Conservation (phyloP, 1,139 yeast genomes). For the Yamadazyma triangularis region DNA sequence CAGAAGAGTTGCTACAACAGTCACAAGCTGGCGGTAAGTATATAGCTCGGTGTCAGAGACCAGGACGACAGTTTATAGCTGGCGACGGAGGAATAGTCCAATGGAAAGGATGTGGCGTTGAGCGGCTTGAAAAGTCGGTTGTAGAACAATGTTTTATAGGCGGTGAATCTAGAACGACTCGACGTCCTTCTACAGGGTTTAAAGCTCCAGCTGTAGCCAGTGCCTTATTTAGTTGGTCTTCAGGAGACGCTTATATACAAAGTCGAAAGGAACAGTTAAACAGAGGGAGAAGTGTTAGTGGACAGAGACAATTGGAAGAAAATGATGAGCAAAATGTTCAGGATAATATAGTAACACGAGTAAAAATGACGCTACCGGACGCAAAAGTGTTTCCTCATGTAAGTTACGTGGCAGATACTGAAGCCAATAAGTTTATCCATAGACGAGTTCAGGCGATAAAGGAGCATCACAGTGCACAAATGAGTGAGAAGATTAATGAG, state of each 20-base stretch:
- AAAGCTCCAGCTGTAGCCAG: slow-evolving; percentile 18
- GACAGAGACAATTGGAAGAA: slow-evolving; percentile 3
- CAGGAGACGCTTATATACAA: slow-evolving; percentile 36
- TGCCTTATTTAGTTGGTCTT: slow-evolving; percentile 42
- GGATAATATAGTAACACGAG: slow-evolving; percentile 2
- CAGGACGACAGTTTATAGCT: slow-evolving; percentile 29
- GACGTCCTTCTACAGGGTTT: slow-evolving; percentile 2
- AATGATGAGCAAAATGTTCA: slow-evolving; percentile 3
- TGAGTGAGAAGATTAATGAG: slow-evolving; percentile 35
- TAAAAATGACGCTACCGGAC: slow-evolving; percentile 11
- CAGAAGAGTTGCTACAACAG: slow-evolving; percentile 34
- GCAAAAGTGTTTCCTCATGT: slow-evolving; percentile 23
- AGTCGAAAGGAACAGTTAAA: slow-evolving; percentile 25
- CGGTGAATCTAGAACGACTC: slow-evolving; percentile 1
- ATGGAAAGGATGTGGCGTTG: slow-evolving; percentile 31
- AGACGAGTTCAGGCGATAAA: slow-evolving; percentile 35
- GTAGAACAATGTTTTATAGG: slow-evolving; percentile 26
- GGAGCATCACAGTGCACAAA: slow-evolving; percentile 37
- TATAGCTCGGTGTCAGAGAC: slow-evolving; percentile 32
- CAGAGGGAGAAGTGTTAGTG: slow-evolving; percentile 5
- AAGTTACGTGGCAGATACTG: slow-evolving; percentile 28
- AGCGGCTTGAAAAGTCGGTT: slow-evolving; percentile 22
- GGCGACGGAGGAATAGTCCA: slow-evolving; percentile 20
- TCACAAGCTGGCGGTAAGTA: slow-evolving; percentile 27
- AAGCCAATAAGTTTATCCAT: slow-evolving; percentile 36